These are phyloP conservation scores for Yamadazyma diddensiae DNA, from an alignment of 1,139 yeast genomes.

Conservation along the genomic window DNA sequence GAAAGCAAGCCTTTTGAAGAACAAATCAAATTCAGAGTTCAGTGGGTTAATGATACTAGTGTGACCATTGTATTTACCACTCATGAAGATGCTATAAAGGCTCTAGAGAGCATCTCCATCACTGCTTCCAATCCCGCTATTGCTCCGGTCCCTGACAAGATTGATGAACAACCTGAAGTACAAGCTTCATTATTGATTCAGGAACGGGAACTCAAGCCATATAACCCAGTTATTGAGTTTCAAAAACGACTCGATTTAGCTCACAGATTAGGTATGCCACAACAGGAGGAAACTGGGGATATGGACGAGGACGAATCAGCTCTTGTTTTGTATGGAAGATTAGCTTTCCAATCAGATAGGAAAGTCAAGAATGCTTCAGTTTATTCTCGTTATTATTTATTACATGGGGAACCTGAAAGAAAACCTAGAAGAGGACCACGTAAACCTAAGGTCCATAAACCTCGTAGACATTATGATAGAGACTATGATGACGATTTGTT, in stretches of 20 bases:
- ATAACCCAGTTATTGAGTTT: conserved; percentile 35
- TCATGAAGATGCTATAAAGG: conserved; percentile 42
- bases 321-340: conserved; percentile 44
- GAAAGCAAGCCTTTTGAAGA: conserved; percentile 27
- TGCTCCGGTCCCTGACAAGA: conserved; percentile 5
- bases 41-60: conserved; percentile 70
- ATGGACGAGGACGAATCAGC: conserved; percentile 47
- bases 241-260: conserved; percentile 32
- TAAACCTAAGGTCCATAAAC: conserved; percentile 7
- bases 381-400: conserved; percentile 62
- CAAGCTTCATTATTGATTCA: conserved; percentile 26
- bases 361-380: conserved; percentile 59
- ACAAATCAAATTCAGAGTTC: conserved; percentile 43
- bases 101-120: conserved; percentile 31
- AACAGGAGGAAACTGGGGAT: conserved; percentile 13
- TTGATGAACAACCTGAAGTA: conserved; percentile 13
- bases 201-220: conserved; percentile 38
- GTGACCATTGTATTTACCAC: conserved; percentile 53
- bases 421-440: conserved; percentile 21
- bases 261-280: conserved; percentile 27
- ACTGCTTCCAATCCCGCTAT: conserved; percentile 18
- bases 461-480: conserved; percentile 1
- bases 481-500: conserved; percentile 31
- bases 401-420: conserved; percentile 74
- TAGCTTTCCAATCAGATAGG: conserved; percentile 52